Percentiles rank a stretch among this genome's conserved stretches.
These are phyloP conservation scores for Comarum palustre DNA, from an alignment of 306 rosid species.

Conservation along the genomic window DNA sequence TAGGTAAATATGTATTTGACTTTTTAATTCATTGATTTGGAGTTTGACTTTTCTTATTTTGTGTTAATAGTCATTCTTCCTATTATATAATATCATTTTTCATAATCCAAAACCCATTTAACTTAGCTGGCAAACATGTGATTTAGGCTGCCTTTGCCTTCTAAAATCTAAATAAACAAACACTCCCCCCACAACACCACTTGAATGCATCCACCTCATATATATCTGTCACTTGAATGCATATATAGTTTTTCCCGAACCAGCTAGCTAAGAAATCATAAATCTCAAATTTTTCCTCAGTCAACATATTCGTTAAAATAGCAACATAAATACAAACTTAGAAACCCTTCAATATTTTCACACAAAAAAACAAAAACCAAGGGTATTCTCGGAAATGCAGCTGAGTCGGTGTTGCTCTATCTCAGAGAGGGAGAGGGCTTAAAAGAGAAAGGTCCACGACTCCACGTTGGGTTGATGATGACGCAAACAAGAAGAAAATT, in stretches of 20 bases:
- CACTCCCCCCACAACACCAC: constrained; percentile 18
- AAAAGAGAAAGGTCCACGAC: constrained; percentile 16
- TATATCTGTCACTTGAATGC: constrained; percentile 12
- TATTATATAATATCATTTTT: background rate
- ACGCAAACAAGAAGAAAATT: constrained; percentile 19
- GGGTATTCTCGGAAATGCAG: constrained; percentile 1
- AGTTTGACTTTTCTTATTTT: no score
- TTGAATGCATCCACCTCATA: constrained; percentile 36
- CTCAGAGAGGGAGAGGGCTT: constrained; percentile 11
- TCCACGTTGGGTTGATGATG: constrained; percentile 55
- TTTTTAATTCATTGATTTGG: no score
- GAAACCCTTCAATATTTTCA: background rate
- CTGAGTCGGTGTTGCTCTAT: constrained; percentile 11
- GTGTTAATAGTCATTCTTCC: no score
- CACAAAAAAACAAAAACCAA: no score
- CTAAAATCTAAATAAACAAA: constrained; percentile 6
- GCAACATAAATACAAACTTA: constrained; percentile 2
- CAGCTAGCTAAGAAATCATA: background rate
- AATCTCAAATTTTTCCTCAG: constrained; percentile 5
- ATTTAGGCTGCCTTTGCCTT: constrained; percentile 51
- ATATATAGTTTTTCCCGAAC: background rate
- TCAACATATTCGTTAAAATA: constrained; percentile 5
- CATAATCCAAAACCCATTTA: constrained; percentile 23
- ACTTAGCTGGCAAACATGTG: constrained; percentile 58
- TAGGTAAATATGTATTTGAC: no score